phyloP scores from a whole-genome alignment of 768 basidiomycete species.

The Boletus patriciae region DNA sequence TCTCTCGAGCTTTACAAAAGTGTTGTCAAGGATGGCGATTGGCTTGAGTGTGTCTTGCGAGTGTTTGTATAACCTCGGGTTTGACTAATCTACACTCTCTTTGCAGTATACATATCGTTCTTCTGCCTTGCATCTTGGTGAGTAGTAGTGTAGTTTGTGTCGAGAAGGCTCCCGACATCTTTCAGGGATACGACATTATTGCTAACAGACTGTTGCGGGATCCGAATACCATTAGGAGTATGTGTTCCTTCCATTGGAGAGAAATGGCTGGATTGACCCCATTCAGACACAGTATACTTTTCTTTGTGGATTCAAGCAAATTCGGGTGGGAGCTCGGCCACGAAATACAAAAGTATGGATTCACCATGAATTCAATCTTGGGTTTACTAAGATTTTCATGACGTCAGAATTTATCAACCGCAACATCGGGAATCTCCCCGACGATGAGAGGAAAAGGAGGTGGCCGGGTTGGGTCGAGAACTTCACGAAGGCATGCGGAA shows the following conservation, averaged over 20 bases:
- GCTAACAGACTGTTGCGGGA: not conserved
- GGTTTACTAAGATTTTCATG: not conserved
- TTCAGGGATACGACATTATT: conserved; percentile 1
- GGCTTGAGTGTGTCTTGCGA: conserved; percentile 1
- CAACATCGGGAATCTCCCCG: not conserved
- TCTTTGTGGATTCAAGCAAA: not conserved
- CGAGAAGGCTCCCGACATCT: not conserved
- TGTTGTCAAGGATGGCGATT: not conserved
- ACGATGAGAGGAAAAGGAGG: not conserved
- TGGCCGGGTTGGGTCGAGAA: not conserved
- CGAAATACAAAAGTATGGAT: not conserved
- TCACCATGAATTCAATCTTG: not conserved
- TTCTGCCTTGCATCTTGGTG: conserved; percentile 10
- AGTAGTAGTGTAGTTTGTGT: not conserved
- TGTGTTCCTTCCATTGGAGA: not conserved
- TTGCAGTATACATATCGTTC: not conserved
- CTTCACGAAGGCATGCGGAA: not conserved
- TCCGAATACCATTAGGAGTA: conserved; percentile 3
- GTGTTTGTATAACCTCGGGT: not conserved
- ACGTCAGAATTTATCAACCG: conserved; percentile 1
- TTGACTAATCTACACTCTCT: not conserved
- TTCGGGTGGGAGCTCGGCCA: not conserved
- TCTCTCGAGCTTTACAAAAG: not conserved
- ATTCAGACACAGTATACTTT: not conserved
- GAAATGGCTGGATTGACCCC: not conserved